phyloP scores from a whole-genome alignment of 768 basidiomycete species.

The Leucogyrophana mollusca region DNA sequence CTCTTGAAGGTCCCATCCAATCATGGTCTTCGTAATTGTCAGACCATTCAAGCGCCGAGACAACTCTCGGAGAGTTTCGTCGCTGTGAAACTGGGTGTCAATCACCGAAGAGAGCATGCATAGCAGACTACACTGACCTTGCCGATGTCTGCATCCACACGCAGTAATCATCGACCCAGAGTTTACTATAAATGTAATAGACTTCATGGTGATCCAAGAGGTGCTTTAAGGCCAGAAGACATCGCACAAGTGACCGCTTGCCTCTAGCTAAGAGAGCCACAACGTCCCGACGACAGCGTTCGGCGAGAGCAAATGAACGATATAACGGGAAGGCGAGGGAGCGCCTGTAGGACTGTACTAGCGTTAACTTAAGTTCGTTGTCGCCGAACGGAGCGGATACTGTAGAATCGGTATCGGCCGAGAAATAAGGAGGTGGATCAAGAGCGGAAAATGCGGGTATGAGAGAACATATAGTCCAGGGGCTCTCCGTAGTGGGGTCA shows the following conservation, averaged over 20 bases:
- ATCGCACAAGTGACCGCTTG: conserved; percentile 59
- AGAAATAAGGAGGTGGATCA: conserved; percentile 59
- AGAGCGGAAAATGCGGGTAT: conserved; percentile 82
- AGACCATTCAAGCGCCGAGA: conserved; percentile 39
- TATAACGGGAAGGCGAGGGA: conserved; percentile 76
- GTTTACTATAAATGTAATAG: conserved; percentile 85
- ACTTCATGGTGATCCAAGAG: conserved; percentile 81
- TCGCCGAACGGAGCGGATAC: conserved; percentile 29
- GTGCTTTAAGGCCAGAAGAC: conserved; percentile 67
- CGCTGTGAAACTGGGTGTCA: conserved; percentile 39
- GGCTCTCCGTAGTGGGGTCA: conserved; percentile 85
- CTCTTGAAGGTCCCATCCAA: conserved; percentile 72
- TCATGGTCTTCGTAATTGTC: conserved; percentile 47
- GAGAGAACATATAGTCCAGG: conserved; percentile 78
- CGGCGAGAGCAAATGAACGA: conserved; percentile 73
- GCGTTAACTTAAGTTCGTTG: conserved; percentile 47
- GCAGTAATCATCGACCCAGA: conserved; percentile 85
- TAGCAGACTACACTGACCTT: conserved; percentile 45
- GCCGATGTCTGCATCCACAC: conserved; percentile 74
- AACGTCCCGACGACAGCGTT: conserved; percentile 66
- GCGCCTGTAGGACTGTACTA: conserved; percentile 71
- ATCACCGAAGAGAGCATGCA: not conserved
- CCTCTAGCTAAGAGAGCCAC: conserved; percentile 57
- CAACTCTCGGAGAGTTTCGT: conserved; percentile 49
- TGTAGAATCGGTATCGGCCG: conserved; percentile 6